phyloP scores from a whole-genome alignment of 2,329 filamentous ascomycete species.

The Ceratocystis smalleyi region DNA sequence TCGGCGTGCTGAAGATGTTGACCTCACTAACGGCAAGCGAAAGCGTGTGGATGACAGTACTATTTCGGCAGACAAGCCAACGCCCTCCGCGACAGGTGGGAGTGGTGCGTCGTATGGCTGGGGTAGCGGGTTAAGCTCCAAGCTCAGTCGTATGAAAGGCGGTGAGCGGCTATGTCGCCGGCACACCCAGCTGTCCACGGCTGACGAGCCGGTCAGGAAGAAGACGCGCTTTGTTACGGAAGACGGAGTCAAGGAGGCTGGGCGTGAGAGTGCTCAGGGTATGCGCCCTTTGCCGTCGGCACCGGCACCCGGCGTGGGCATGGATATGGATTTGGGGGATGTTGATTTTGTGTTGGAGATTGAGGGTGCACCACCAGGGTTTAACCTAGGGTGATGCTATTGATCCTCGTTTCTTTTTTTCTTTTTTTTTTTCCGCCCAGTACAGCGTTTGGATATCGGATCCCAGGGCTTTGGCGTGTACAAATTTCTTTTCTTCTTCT shows the following conservation, averaged over 20 bases:
- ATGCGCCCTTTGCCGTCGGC: conserved; percentile 31
- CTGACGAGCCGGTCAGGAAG: conserved; percentile 38
- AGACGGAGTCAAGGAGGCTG: conserved; percentile 62
- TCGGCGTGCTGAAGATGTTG: conserved; percentile 31
- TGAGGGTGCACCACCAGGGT: conserved; percentile 16
- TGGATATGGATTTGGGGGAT: conserved; percentile 6
- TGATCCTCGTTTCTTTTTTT: background rate
- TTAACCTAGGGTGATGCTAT: conserved; percentile 2
- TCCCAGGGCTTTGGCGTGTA: background rate
- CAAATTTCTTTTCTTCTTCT: background rate
- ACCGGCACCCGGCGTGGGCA: background rate
- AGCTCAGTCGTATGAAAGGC: conserved; percentile 46
- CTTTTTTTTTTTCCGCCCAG: no score
- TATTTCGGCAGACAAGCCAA: conserved; percentile 30
- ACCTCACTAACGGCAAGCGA: conserved; percentile 45
- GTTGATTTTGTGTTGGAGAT: conserved; percentile 16
- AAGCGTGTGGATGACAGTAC: conserved; percentile 39
- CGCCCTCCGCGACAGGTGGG: conserved; percentile 20
- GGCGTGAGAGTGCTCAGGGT: conserved; percentile 42
- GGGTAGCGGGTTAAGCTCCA: conserved; percentile 39
- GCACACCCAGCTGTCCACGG: conserved; percentile 24
- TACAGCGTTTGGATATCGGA: background rate
- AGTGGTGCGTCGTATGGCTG: conserved; percentile 31
- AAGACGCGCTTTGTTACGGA: conserved; percentile 69
- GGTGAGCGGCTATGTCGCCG: conserved; percentile 34